These are phyloP conservation scores for Didymellaceae sp. DNA, from an alignment of 2,329 filamentous ascomycete genomes.

Conservation along the genomic window DNA sequence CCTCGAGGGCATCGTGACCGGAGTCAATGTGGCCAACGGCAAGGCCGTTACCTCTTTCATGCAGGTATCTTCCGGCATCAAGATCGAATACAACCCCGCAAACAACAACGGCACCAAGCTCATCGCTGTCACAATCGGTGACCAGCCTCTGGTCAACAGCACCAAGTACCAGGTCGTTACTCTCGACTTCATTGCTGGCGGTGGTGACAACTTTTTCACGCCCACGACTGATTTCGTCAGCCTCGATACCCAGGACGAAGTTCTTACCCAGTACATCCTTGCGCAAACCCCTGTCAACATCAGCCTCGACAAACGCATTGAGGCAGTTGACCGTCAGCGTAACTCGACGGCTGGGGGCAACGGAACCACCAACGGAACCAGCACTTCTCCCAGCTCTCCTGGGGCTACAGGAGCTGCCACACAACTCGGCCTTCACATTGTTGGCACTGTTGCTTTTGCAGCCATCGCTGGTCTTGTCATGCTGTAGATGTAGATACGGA, in stretches of 20 bases:
- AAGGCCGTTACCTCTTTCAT: constrained; percentile 64
- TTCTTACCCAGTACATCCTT: constrained; percentile 60
- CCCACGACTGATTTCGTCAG: constrained; percentile 51
- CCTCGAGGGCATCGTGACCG: constrained; percentile 65
- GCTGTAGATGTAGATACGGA: constrained; percentile 16
- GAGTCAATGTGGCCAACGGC: constrained; percentile 62
- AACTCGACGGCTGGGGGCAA: constrained; percentile 23
- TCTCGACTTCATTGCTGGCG: constrained; percentile 66
- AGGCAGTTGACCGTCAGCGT: constrained; percentile 34
- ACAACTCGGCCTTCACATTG: constrained; percentile 10
- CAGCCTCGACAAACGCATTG: constrained; percentile 58
- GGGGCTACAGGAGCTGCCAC: constrained; percentile 21
- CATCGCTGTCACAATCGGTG: constrained; percentile 60
- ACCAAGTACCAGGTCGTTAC: constrained; percentile 65
- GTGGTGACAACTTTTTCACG: constrained; percentile 66
- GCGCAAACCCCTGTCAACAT: constrained; percentile 58
- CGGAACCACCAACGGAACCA: constrained; percentile 27
- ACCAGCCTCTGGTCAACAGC: constrained; percentile 55
- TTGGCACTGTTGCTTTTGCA: constrained; percentile 18
- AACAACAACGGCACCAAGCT: constrained; percentile 59
- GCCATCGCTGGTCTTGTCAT: constrained; percentile 20
- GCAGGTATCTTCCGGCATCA: constrained; percentile 65
- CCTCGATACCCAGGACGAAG: constrained; percentile 62
- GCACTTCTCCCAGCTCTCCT: constrained; percentile 18
- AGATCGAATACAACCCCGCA: constrained; percentile 63